Evolutionary conservation across 495 filamentous ascomycete species (phyloP), one percentile per base, ranked within the genome.

Genomic region (Aspergillus diversus): DNA sequence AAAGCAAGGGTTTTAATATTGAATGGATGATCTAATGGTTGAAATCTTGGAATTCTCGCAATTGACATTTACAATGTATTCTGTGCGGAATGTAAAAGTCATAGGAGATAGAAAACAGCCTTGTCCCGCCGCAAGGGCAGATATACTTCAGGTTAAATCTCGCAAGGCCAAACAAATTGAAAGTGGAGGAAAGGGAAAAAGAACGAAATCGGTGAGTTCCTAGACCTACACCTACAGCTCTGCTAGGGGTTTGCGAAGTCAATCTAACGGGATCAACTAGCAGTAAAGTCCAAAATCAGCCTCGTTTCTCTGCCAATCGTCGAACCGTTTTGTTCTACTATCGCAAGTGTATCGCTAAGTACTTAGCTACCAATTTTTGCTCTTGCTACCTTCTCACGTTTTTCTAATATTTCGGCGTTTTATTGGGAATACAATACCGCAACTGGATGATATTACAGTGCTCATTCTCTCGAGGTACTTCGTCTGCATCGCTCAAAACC

Each of bases 151-250:
- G 47, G 47, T 17, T 50, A 17, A 17, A 50, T 12, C 13, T 15
- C 33, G 48, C 33, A 49, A 53, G 34, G 47, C 13, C 17, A 48
- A 61, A 60, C 57, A 39, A 43, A 12, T 15, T 32, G 34, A 61
- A 43, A 58, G 64, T 56, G 65, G 65, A 69, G 66, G 66, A 69
- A 65, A 66, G 43, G 66, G 66, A 54, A 65, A 69, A 58, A 39
- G 51, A n/a, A 59, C 27, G 37, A 68, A 35, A 66, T 46, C 68
- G 69, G 69, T 71, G 8, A 64, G 69, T 60, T 21, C 17, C 8
- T 1, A n/a, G 50, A 5, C 42, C n/a, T 15, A 13, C 39, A 11
- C 8, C n/a, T 43, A 15, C 8, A 4, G 8, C 8, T 43, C n/a
- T 15, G n/a, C 0, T 43, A 27, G 21, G 21, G 2, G 21, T 27